These are phyloP conservation scores for Leptomonas seymouri DNA, from an alignment of 208 protist genomes.

Conservation along the genomic window DNA sequence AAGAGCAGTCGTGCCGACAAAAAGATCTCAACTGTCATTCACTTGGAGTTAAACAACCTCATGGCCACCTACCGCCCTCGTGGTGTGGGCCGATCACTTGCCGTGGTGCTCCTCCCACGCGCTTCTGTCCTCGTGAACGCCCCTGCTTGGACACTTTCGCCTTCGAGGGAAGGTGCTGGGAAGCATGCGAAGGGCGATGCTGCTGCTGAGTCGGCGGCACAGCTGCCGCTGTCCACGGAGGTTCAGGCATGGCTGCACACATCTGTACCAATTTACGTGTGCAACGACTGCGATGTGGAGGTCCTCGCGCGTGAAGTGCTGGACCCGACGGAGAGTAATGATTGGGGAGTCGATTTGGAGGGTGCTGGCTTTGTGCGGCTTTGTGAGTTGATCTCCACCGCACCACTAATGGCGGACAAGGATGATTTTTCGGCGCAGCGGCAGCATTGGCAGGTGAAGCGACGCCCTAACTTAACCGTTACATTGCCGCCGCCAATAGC, in stretches of 20 bases:
- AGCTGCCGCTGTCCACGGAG: conserved; percentile 5
- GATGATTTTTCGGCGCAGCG: neutral
- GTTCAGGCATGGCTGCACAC: conserved; percentile 33
- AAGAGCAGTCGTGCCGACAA: neutral
- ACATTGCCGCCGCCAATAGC: conserved; percentile 19
- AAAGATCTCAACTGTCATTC: conserved; percentile 5
- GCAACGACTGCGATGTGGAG: conserved; percentile 47
- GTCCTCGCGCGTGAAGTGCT: conserved; percentile 31
- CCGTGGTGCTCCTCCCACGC: conserved; percentile 31
- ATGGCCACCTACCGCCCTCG: conserved; percentile 39
- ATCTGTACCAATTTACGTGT: conserved; percentile 33
- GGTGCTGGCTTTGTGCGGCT: conserved; percentile 38
- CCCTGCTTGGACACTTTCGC: neutral
- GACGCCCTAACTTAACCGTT: conserved; percentile 7
- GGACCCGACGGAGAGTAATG: conserved; percentile 29
- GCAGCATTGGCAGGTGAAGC: neutral
- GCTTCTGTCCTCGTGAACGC: conserved; percentile 23
- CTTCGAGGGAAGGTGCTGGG: neutral
- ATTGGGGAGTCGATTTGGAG: conserved; percentile 39
- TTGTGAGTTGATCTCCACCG: conserved; percentile 32
- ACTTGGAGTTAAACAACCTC: conserved; percentile 25
- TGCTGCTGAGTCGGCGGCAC: neutral
- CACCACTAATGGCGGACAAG: neutral
- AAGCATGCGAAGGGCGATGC: neutral
- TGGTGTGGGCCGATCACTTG: conserved; percentile 28